Evolutionary conservation across 768 basidiomycete species (phyloP), one percentile per base, ranked within the genome.

Genomic region (Pleurotus platypus): DNA sequence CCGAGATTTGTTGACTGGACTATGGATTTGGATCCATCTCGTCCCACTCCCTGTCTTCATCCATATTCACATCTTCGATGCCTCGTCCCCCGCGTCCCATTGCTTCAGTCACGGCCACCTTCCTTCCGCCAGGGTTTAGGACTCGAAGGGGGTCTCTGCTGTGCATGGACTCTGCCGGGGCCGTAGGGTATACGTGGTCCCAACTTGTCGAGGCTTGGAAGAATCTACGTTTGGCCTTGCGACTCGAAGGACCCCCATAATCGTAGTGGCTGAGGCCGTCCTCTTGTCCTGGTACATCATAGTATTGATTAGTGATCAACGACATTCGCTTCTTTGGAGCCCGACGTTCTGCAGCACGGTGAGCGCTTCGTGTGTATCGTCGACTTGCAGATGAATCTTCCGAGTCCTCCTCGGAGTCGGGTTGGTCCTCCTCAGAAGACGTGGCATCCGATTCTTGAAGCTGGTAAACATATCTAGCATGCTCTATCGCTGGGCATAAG

Each of bases 401-500:
- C 6, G 80, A 81, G 55, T 84, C 84, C 7, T 55, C 56, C 13
- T 46, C 58, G 1, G 72, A 69, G 26, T 80, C 78, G 2, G 69
- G 64, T 18, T 75, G 74, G n/a, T 75, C 73, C 0, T 80, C 80
- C 24, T 79, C 79, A 46, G 81, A 78, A 0, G 75, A 76, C 5
- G 71, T 68, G 5, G 75, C 75, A 48, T 77, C 75, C 6, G 76
- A 73, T 26, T 78, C 82, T 66, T 83, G 85, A 0, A 84, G 69
- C 18, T 75, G 75, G 65, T 87, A 89, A 9, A 89, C 75, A 62
- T 85, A 86, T 53, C 82, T 78, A 7, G 82, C 76, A 49, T 89
- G 85, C 70, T 87, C 88, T 90, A 66, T 39, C 35, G 24, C 12
- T 22, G 16, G 39, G 37, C 38, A 26, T 24, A 30, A 45, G 56